Evolutionary conservation across 192 early-diverging fungal genomes (phyloP).

Genomic region (Oehlia diaphana): DNA sequence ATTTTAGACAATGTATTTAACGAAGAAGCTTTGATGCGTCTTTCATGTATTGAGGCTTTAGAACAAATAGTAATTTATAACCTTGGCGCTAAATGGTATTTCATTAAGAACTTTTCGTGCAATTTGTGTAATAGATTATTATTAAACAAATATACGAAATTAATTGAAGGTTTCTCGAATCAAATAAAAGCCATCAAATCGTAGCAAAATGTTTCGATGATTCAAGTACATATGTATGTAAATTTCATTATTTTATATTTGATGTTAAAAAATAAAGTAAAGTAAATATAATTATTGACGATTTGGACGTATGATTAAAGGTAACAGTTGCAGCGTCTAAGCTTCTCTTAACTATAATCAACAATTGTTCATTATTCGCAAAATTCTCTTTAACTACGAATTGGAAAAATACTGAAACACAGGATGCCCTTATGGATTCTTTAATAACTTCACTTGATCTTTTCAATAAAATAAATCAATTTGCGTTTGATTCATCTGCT

Average conservation of each 20-base stretch:
- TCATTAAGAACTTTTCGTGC: neutral
- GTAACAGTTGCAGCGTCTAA: conserved; percentile 44
- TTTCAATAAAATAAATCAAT: conserved; percentile 35
- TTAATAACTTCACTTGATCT: conserved; percentile 41
- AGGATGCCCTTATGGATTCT: conserved; percentile 34
- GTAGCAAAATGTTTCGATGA: conserved; percentile 43
- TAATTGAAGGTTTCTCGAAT: conserved; percentile 37
- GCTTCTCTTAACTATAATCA: conserved; percentile 43
- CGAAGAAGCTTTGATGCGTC: conserved; percentile 41
- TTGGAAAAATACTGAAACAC: conserved; percentile 15
- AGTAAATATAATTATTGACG: neutral
- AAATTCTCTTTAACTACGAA: conserved; percentile 16
- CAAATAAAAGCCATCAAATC: conserved; percentile 35
- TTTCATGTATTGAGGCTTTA: conserved; percentile 40
- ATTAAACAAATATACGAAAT: neutral
- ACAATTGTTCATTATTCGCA: conserved; percentile 29
- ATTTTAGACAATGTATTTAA: conserved; percentile 35
- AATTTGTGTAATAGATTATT: neutral
- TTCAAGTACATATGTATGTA: conserved; percentile 46
- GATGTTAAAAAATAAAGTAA: neutral
- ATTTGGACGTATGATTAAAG: conserved; percentile 14
- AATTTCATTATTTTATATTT: neutral
- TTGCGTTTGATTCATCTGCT: conserved; percentile 34
- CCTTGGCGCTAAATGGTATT: conserved; percentile 44
- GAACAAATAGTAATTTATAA: conserved; percentile 34